phyloP scores from a whole-genome alignment of 2,329 filamentous ascomycete genomes.

The Calonectria pseudoturangicola region DNA sequence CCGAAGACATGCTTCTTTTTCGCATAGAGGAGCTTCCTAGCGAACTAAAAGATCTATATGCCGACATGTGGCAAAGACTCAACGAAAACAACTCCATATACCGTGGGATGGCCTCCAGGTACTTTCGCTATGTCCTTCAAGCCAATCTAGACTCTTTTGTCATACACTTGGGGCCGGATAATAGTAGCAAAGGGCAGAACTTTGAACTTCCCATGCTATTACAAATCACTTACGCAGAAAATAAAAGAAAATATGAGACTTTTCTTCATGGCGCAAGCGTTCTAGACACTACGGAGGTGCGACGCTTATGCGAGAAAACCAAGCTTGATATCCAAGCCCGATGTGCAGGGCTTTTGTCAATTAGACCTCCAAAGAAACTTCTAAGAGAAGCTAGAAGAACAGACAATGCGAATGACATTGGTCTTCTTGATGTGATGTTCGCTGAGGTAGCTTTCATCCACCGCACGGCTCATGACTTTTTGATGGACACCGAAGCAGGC shows the following conservation, averaged over 20 bases:
- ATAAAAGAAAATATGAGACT: background rate
- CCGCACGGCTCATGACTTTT: slow-evolving; percentile 43
- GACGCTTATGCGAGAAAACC: background rate
- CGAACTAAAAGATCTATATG: slow-evolving; percentile 35
- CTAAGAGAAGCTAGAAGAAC: background rate
- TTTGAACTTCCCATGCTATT: background rate
- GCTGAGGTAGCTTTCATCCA: slow-evolving; percentile 30
- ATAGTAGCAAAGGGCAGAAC: no score
- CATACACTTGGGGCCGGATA: no score
- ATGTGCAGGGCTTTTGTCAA: slow-evolving; percentile 24
- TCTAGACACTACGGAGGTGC: background rate
- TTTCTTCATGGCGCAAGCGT: background rate
- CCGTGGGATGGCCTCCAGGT: slow-evolving; percentile 12
- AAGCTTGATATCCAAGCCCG: slow-evolving; percentile 11
- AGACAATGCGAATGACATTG: background rate
- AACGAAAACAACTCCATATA: slow-evolving; percentile 36
- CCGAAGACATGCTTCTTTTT: background rate
- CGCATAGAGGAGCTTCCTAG: background rate
- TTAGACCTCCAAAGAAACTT: background rate
- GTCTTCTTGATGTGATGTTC: background rate
- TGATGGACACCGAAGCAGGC: slow-evolving; percentile 30
- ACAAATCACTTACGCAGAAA: slow-evolving; percentile 19
- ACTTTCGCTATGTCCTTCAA: slow-evolving; percentile 25
- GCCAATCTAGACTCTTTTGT: background rate
- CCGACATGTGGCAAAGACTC: slow-evolving; percentile 38